These are phyloP conservation scores for Cochliopodium minus DNA, from an alignment of 208 protist genomes.

Conservation along the genomic window DNA sequence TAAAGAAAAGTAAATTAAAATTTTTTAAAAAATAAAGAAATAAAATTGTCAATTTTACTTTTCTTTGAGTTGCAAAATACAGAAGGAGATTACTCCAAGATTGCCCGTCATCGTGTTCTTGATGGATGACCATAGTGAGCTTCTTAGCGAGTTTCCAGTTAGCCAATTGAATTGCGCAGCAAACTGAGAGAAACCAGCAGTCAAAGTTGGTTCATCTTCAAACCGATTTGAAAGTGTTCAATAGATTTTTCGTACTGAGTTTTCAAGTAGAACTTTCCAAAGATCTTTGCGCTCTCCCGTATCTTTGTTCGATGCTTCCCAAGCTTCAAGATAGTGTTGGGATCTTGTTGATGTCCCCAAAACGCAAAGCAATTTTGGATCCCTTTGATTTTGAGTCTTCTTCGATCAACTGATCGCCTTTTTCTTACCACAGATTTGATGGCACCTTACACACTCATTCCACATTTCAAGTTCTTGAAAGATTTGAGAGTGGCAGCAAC, in stretches of 20 bases:
- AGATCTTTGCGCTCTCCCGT: constrained; percentile 57
- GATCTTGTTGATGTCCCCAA: too few relatives aligned
- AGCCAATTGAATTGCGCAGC: constrained; percentile 45
- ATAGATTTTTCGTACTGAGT: constrained; percentile 58
- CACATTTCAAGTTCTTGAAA: constrained; percentile 62
- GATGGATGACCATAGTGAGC: constrained; percentile 64
- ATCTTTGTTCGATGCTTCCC: constrained; percentile 41
- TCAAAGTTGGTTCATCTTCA: constrained; percentile 60
- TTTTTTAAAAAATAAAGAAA: too few relatives aligned
- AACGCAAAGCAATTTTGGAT: too few relatives aligned
- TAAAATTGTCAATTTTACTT: too few relatives aligned
- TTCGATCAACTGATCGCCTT: too few relatives aligned
- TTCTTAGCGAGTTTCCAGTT: constrained; percentile 46
- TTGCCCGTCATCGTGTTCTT: constrained; percentile 57
- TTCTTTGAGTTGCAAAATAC: too few relatives aligned
- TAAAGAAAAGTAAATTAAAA: too few relatives aligned
- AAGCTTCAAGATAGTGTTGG: too few relatives aligned
- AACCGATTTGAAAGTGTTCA: constrained; percentile 60
- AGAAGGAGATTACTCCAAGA: constrained; percentile 77
- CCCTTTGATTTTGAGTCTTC: too few relatives aligned
- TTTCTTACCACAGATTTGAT: too few relatives aligned
- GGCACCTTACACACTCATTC: constrained; percentile 62
- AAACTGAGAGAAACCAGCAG: constrained; percentile 68
- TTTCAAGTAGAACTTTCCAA: constrained; percentile 53
- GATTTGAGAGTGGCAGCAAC: constrained; percentile 53